Percentiles rank a stretch among this genome's conserved stretches.
Conservation (phyloP, 140 eudicot genomes). For the Cichorium intybus region DNA sequence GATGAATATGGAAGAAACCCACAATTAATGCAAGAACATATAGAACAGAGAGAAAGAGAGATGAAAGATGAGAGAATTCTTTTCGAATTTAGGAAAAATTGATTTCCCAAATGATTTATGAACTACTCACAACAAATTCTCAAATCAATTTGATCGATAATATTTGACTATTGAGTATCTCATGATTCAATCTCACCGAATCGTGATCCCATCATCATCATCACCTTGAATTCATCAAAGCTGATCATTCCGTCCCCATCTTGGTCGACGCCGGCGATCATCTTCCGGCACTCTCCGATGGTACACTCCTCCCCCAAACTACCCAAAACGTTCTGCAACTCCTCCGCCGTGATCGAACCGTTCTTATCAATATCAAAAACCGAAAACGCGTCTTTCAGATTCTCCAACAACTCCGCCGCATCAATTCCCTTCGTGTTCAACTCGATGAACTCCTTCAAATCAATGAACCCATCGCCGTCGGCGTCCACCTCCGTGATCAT, state of each 20-base stretch:
- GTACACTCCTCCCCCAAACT: slow-evolving; percentile 50
- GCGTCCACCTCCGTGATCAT: slow-evolving; percentile 50
- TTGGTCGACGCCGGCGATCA: slow-evolving; percentile 54
- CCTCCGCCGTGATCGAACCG: slow-evolving; percentile 54
- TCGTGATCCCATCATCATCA: slow-evolving; percentile 54
- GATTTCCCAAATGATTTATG: neutral
- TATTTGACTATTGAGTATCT: neutral
- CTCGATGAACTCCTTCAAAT: slow-evolving; percentile 42
- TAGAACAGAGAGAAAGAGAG: neutral
- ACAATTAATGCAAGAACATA: slow-evolving; percentile 6
- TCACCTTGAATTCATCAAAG: slow-evolving; percentile 62
- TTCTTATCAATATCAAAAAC: slow-evolving; percentile 53
- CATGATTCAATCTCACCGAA: slow-evolving; percentile 25
- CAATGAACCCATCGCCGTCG: slow-evolving; percentile 52
- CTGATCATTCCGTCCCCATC: slow-evolving; percentile 60
- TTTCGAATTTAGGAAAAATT: neutral
- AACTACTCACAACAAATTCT: neutral
- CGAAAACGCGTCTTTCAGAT: slow-evolving; percentile 40
- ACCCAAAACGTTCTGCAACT: slow-evolving; percentile 43
- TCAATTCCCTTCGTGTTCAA: slow-evolving; percentile 47
- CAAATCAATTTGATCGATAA: neutral
- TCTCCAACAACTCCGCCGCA: slow-evolving; percentile 35
- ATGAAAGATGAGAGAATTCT: neutral
- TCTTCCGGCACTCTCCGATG: slow-evolving; percentile 47
- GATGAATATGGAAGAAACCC: neutral